Base-by-base conservation (phyloP, 192 early-diverging fungal genomes). In the Backusella australiensis region DNA sequence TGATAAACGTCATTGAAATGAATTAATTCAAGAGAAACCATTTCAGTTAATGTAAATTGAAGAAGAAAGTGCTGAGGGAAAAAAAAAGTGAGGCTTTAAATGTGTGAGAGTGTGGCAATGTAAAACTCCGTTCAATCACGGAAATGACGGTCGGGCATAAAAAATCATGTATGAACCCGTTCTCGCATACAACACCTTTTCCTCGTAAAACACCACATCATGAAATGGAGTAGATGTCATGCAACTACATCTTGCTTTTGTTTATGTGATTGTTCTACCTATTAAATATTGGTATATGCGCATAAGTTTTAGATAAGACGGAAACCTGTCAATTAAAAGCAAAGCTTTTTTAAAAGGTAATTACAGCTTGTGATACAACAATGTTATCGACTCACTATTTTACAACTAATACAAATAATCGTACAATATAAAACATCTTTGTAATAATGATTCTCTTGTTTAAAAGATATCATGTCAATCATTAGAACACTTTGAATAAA, bases 1-100 rank as follows among this genome's bases (percentile, higher is more conserved):
- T 92, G 85, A 66, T 92, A 92, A 26, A 90, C 88, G 67, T 92
- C 91, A 79, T 92, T 92, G 34, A 91, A 91, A 69, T 92, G 91
- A 56, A 92, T 70, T 23, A 91, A 67, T 39, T 83, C 70, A 19
- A 84, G n/a, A 17, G 76, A 68, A 19, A 69, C 63, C 81, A 84
- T 78, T 21, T 29, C 12, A 56, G 14, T 32, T 19, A 52, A 39
- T 38, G 17, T 44, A 65, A 81, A 42, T 26, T n/a, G 34, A 73
- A 26, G 56, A 77, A 75, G 44, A 63, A 69, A 26, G 39, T 77
- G 38, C 49, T 32, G 76, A 73, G 39, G 17, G 23, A 72, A 69
- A 32, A 34, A 72, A 49, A 34, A 68, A 46, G 2, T 32, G 44
- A 21, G 75, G 42, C 42, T 75, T 41, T 14, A 29, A 71, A 44